A percentile compares a stretch with the other conserved stretches of the same genome.
These are phyloP conservation scores for Letharia columbiana DNA, from an alignment of 495 filamentous ascomycete genomes.

Conservation along the genomic window DNA sequence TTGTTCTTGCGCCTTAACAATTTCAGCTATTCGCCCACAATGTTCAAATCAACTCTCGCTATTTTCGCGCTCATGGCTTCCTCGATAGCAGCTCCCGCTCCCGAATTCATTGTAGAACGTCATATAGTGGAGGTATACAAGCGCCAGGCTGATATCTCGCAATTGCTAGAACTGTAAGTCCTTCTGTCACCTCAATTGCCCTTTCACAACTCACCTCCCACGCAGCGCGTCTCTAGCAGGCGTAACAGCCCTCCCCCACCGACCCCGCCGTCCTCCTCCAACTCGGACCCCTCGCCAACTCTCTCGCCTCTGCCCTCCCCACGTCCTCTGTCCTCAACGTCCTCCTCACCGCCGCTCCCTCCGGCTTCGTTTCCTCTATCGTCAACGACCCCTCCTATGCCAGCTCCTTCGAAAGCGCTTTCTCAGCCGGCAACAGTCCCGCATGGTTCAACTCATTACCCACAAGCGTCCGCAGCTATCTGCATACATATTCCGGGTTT, in stretches of 20 bases:
- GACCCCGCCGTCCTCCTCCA: constrained; percentile 26
- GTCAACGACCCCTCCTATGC: constrained; percentile 27
- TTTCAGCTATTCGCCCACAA: background rate
- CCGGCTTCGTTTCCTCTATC: constrained; percentile 23
- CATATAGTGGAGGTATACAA: constrained; percentile 20
- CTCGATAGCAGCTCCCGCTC: constrained; percentile 4
- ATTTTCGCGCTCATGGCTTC: constrained; percentile 7
- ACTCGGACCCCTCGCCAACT: constrained; percentile 22
- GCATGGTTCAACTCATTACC: constrained; percentile 30
- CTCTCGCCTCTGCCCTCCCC: constrained; percentile 25
- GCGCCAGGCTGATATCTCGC: constrained; percentile 21
- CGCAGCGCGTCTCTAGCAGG: constrained; percentile 25
- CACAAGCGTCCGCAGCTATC: constrained; percentile 24
- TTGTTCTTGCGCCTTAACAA: background rate
- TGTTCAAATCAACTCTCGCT: constrained; percentile 5
- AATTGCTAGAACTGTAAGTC: constrained; percentile 19
- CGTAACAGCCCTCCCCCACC: constrained; percentile 27
- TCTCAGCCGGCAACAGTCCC: constrained; percentile 23
- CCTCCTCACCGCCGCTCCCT: constrained; percentile 26
- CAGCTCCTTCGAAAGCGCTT: constrained; percentile 22
- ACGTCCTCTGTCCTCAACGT: constrained; percentile 27
- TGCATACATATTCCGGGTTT: constrained; percentile 25
- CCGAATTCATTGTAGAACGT: constrained; percentile 15
- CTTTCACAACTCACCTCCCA: constrained; percentile 1
- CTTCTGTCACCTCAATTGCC: constrained; percentile 5